Evolutionary conservation across 345 rosid genomes (phyloP).

Genomic region (Arabis alpina): DNA sequence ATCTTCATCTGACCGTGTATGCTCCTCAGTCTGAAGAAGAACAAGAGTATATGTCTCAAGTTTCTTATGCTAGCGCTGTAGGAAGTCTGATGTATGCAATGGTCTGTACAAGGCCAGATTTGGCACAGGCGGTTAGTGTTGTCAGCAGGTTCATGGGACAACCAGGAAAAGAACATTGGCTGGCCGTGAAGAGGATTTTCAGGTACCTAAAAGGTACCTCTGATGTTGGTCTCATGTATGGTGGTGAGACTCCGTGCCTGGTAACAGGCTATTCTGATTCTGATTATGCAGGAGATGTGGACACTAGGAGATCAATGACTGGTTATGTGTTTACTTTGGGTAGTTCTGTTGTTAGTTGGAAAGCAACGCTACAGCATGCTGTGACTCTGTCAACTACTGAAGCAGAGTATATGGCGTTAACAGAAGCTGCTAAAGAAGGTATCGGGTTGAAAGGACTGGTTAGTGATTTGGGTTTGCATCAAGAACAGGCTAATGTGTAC

Average conservation of each 20-base stretch:
- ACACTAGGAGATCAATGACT: not conserved
- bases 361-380: not conserved
- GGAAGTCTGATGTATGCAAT: not conserved
- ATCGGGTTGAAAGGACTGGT: not conserved
- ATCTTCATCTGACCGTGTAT: not conserved
- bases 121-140: not conserved
- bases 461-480: not conserved
- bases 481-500: not conserved
- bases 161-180: not conserved
- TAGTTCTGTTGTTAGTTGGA: not conserved
- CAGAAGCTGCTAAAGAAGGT: not conserved
- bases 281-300: not conserved
- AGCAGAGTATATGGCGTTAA: slow-evolving; percentile 8
- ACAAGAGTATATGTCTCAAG: not conserved
- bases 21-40: not conserved
- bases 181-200: not conserved
- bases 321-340: not conserved
- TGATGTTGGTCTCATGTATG: not conserved
- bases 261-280: not conserved
- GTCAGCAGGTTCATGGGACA: not conserved
- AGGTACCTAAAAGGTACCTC: not conserved
- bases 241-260: not conserved
- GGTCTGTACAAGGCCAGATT: not conserved
- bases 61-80: not conserved
- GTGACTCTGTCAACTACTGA: not conserved